Conservation (phyloP, 2,329 filamentous ascomycete genomes). For the Calycina herbarum region DNA sequence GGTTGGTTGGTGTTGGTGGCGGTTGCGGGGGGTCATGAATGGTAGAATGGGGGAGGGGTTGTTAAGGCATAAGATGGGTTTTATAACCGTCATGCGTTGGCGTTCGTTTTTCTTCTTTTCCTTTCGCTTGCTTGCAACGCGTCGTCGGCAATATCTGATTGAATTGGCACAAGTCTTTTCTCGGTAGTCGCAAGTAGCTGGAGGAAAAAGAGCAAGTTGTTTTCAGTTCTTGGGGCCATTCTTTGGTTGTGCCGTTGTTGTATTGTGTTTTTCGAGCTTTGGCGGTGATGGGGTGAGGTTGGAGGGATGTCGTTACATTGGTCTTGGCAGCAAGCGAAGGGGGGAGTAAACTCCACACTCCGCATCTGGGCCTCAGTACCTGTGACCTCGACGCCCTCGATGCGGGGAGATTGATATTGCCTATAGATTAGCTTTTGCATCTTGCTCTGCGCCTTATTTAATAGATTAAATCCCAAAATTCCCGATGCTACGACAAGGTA, state of each 20-base stretch:
- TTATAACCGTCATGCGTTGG: conserved; percentile 6
- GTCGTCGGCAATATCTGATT: background rate
- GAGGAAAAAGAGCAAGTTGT: background rate
- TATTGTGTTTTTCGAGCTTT: background rate
- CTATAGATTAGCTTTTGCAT: background rate
- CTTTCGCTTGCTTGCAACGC: background rate
- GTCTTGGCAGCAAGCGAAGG: conserved; percentile 5
- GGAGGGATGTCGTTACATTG: conserved; percentile 7
- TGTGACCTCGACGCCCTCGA: background rate
- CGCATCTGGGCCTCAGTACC: background rate
- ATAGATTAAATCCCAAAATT: conserved; percentile 1
- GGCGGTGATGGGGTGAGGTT: conserved; percentile 7
- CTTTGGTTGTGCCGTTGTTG: background rate
- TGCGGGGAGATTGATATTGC: conserved; percentile 2
- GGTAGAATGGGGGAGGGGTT: conserved; percentile 3
- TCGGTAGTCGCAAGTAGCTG: background rate
- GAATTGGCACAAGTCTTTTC: background rate
- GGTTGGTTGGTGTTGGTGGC: conserved; percentile 1
- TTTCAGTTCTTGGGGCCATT: background rate
- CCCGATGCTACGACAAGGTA: background rate
- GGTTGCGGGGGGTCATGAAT: conserved; percentile 3
- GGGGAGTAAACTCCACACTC: background rate
- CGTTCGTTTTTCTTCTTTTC: background rate
- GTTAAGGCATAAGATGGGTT: conserved; percentile 7
- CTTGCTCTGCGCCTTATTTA: background rate